These are phyloP conservation scores for Dendrocalamus sinicus DNA, from an alignment of 176 grass and related monocot genomes.

Conservation along the genomic window DNA sequence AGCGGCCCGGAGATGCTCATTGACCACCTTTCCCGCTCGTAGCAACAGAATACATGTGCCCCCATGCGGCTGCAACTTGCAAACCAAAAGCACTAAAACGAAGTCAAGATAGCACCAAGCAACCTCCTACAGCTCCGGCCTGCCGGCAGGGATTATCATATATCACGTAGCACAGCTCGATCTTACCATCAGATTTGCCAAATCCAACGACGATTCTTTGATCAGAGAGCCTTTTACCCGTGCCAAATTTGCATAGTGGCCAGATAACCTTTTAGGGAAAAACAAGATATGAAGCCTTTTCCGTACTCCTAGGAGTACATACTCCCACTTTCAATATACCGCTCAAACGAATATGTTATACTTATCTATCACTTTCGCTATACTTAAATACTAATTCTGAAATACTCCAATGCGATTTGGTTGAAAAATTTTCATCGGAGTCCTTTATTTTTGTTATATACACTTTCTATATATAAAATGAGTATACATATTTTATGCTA, in stretches of 20 bases:
- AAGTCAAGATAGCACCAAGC: background rate
- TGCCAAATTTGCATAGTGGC: background rate
- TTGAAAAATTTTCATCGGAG: no score
- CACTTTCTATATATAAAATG: no score
- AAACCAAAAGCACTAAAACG: background rate
- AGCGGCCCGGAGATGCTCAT: conserved; percentile 31
- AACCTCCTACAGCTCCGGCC: background rate
- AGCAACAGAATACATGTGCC: background rate
- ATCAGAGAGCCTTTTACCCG: background rate
- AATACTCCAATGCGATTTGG: no score
- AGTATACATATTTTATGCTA: no score
- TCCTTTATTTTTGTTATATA: no score
- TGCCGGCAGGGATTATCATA: background rate
- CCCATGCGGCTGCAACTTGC: background rate
- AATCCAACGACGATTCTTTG: background rate
- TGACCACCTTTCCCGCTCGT: conserved; percentile 33
- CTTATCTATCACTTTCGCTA: no score
- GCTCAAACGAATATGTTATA: no score
- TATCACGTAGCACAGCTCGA: background rate
- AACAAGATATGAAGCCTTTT: conserved; percentile 2
- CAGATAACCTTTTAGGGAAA: background rate
- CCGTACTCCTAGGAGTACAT: no score
- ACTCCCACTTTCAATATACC: no score
- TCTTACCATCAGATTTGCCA: background rate
- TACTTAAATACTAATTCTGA: no score